Conservation (phyloP, 148 eudicot genomes). For the Beta vulgaris region DNA sequence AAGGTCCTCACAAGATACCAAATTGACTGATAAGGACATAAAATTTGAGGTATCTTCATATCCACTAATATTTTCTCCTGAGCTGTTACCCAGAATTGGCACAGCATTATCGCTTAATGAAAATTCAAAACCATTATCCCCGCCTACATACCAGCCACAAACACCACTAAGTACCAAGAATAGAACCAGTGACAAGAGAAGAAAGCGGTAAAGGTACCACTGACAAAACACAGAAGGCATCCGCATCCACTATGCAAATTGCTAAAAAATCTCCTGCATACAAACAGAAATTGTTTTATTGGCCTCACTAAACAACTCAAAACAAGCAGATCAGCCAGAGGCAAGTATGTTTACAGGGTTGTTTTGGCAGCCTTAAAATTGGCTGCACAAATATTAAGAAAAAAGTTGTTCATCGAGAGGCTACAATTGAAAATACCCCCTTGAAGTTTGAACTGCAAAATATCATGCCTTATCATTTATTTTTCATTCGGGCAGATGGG, state of each 20-base stretch:
- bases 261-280: conserved; percentile 22
- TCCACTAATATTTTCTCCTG: conserved; percentile 7
- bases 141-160: conserved; percentile 25
- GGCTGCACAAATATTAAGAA: not conserved
- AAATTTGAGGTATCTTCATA: conserved; percentile 17
- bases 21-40: conserved; percentile 23
- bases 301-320: not conserved
- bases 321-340: not conserved
- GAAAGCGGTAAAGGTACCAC: conserved; percentile 43
- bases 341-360: not conserved
- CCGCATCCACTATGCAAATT: conserved; percentile 28
- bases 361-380: not conserved
- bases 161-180: conserved; percentile 27
- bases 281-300: not conserved
- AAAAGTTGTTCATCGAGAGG: not conserved
- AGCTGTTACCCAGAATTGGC: conserved; percentile 15
- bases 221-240: conserved; percentile 43
- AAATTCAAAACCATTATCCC: conserved; percentile 19
- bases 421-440: too few relatives aligned
- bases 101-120: conserved; percentile 17
- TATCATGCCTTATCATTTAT: too few relatives aligned
- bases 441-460: too few relatives aligned
- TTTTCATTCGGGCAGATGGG: too few relatives aligned
- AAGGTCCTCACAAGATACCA: conserved; percentile 65
- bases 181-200: conserved; percentile 38